These are phyloP conservation scores for Paramecium sonneborni DNA, from an alignment of 73 alveolate species.

Conservation along the genomic window DNA sequence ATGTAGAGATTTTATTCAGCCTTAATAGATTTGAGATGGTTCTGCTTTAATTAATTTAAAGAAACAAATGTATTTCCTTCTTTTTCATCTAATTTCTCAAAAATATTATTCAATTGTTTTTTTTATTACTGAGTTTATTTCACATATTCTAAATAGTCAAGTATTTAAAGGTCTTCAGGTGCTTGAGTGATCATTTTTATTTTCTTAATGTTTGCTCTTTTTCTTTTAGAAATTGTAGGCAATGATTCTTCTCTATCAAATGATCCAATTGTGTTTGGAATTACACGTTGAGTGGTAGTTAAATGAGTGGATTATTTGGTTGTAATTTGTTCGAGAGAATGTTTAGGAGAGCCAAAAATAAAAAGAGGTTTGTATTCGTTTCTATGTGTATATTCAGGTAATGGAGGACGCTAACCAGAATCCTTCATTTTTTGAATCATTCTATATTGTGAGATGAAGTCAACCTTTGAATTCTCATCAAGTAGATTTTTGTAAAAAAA, in stretches of 20 bases:
- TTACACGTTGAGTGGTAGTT: slow-evolving; percentile 80
- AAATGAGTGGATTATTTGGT: not conserved
- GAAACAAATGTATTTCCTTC: slow-evolving; percentile 42
- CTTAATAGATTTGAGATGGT: not conserved
- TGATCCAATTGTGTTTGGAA: slow-evolving; percentile 63
- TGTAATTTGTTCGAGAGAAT: not conserved
- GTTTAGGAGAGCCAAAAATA: not conserved
- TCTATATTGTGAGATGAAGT: slow-evolving; percentile 16
- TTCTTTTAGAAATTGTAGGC: slow-evolving; percentile 21
- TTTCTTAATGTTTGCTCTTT: slow-evolving; percentile 71
- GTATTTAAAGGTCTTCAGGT: not conserved
- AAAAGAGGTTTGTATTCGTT: slow-evolving; percentile 3
- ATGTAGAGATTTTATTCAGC: not conserved
- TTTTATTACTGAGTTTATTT: not conserved
- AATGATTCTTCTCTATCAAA: not conserved
- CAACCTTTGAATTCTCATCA: slow-evolving; percentile 69
- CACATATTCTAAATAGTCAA: not conserved
- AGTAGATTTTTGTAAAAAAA: slow-evolving; percentile 39
- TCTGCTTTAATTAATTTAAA: not conserved
- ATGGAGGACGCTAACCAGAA: slow-evolving; percentile 70
- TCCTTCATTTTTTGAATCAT: slow-evolving; percentile 9
- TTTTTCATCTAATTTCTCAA: not conserved
- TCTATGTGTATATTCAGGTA: not conserved
- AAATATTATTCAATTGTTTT: not conserved
- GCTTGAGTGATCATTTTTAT: not conserved